phyloP scores from a whole-genome alignment of 768 basidiomycete genomes.

The Myochromella boudieri region DNA sequence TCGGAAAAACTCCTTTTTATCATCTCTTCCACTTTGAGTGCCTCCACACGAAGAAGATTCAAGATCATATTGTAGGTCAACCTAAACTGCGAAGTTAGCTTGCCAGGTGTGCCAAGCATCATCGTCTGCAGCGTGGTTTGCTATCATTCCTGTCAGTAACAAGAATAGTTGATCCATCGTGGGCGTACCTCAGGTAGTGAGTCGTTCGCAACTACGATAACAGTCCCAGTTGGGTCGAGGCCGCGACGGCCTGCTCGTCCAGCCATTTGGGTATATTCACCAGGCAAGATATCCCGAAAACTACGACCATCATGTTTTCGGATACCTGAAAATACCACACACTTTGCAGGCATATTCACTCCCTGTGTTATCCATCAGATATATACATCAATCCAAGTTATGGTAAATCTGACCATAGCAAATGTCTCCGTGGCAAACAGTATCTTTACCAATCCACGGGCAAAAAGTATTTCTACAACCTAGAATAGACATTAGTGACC shows the following conservation, averaged over 20 bases:
- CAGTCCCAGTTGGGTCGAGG: constrained; percentile 92
- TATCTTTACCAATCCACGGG: constrained; percentile 92
- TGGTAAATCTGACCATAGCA: constrained; percentile 75
- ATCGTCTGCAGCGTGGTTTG: constrained; percentile 75
- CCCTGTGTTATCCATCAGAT: constrained; percentile 54
- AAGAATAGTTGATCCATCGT: neutral
- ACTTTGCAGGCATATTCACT: constrained; percentile 98
- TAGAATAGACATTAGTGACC: constrained; percentile 28
- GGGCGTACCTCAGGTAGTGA: constrained; percentile 77
- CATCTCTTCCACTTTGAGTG: constrained; percentile 97
- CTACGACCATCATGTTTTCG: constrained; percentile 93
- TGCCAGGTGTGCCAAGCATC: constrained; percentile 94
- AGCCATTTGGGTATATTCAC: constrained; percentile 99
- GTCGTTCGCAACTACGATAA: constrained; percentile 85
- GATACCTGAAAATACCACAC: constrained; percentile 93
- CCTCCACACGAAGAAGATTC: constrained; percentile 94
- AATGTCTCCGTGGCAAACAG: constrained; percentile 99
- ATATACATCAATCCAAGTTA: neutral
- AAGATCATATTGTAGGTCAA: constrained; percentile 99
- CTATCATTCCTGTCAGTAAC: constrained; percentile 40
- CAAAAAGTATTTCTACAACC: constrained; percentile 96
- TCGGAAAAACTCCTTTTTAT: constrained; percentile 99
- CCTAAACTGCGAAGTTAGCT: constrained; percentile 93
- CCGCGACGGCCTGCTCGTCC: constrained; percentile 97
- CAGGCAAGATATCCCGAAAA: constrained; percentile 89